Evolutionary conservation across 768 basidiomycete species (phyloP).

Genomic region (Trametes elegans): DNA sequence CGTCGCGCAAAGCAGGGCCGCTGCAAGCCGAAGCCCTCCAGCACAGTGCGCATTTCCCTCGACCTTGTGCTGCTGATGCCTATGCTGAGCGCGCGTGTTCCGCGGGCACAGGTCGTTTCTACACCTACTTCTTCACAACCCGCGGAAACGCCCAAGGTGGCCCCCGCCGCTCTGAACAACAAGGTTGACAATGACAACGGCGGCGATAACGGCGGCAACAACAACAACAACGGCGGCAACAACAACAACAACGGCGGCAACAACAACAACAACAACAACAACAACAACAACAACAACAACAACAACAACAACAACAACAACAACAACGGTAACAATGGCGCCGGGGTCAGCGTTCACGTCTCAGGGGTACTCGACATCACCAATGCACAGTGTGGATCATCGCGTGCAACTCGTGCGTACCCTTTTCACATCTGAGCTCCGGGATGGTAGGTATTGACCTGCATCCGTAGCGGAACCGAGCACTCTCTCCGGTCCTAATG

Average conservation of each 20-base stretch:
- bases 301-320: conserved; percentile 6
- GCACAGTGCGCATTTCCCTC: neutral
- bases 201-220: conserved; percentile 1
- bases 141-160: conserved; percentile 2
- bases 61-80: too few species aligned
- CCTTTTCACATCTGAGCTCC: neutral
- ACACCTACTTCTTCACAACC: conserved; percentile 5
- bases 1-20: conserved; percentile 7
- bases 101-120: neutral
- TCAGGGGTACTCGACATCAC: too few species aligned
- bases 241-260: neutral
- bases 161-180: conserved; percentile 8
- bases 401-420: conserved; percentile 48
- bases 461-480: conserved; percentile 44
- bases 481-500: conserved; percentile 59
- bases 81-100: neutral
- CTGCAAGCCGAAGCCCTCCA: conserved; percentile 7
- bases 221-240: conserved; percentile 5
- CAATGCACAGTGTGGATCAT: conserved; percentile 42
- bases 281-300: conserved; percentile 2
- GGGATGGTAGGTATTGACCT: neutral
- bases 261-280: neutral
- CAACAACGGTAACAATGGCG: neutral
- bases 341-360: too few species aligned
- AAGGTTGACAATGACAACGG: neutral